phyloP scores from a whole-genome alignment of 768 basidiomycete species.

The Botryobasidium botryosum region DNA sequence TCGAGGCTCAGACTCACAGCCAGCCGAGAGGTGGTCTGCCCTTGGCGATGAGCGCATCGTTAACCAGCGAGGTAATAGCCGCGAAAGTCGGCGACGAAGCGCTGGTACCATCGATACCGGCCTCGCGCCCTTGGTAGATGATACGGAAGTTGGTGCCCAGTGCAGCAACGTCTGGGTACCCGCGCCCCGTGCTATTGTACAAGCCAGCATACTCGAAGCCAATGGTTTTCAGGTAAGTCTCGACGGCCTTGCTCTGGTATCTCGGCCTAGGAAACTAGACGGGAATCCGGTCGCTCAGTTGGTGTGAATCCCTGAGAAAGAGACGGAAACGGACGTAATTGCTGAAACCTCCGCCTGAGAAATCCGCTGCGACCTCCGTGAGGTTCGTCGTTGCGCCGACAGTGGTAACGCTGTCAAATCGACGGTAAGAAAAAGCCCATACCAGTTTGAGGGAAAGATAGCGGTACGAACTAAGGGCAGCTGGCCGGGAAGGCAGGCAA shows the following conservation, averaged over 20 bases:
- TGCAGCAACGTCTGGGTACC: slow-evolving; percentile 7
- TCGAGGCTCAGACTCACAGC: not conserved
- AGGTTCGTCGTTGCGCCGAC: slow-evolving; percentile 2
- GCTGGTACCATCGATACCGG: slow-evolving; percentile 3
- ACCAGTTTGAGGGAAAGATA: too few species aligned
- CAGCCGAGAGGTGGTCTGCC: slow-evolving; percentile 5
- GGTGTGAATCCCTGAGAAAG: not conserved
- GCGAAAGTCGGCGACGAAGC: slow-evolving; percentile 4
- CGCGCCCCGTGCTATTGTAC: slow-evolving; percentile 5
- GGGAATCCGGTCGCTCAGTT: not conserved
- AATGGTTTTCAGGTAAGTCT: not conserved
- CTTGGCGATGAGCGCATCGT: slow-evolving; percentile 5
- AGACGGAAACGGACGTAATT: not conserved
- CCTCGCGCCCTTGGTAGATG: not conserved
- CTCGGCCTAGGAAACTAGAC: not conserved
- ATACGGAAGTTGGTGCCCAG: slow-evolving; percentile 3
- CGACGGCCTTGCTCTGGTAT: slow-evolving; percentile 1
- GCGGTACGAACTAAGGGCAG: slow-evolving; percentile 5
- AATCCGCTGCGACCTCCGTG: slow-evolving; percentile 3
- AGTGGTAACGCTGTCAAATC: not conserved
- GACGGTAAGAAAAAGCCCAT: too few species aligned
- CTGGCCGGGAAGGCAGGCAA: slow-evolving; percentile 5
- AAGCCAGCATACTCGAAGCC: not conserved
- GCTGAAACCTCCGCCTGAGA: slow-evolving; percentile 8
- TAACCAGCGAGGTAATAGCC: slow-evolving; percentile 3